Conservation (phyloP, 108 stramenopile genomes). For the Skeletonema grethae region DNA sequence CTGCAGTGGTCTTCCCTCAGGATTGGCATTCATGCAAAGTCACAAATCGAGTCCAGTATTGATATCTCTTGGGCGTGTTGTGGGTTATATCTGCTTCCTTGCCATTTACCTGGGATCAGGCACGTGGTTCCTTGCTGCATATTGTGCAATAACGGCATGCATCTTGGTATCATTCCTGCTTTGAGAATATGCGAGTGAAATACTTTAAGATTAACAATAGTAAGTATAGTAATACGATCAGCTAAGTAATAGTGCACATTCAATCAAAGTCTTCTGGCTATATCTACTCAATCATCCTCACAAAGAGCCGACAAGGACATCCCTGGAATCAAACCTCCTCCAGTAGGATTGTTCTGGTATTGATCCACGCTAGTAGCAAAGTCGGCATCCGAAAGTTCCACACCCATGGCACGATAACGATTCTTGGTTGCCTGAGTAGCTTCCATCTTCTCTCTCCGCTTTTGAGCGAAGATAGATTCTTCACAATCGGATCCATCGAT, state of each 20-base stretch:
- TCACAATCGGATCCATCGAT: conserved; percentile 43
- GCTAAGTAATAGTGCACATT: background rate
- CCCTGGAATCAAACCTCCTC: conserved; percentile 35
- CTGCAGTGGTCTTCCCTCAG: conserved; percentile 8
- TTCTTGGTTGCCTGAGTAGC: conserved; percentile 11
- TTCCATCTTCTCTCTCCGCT: conserved; percentile 34
- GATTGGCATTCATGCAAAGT: conserved; percentile 14
- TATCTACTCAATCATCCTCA: conserved; percentile 36
- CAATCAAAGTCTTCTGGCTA: background rate
- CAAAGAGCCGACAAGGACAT: conserved; percentile 22
- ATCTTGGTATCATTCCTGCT: conserved; percentile 4
- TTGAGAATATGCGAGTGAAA: background rate
- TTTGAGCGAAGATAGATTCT: conserved; percentile 32
- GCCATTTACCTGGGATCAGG: background rate
- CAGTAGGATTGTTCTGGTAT: conserved; percentile 30
- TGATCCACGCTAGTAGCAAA: conserved; percentile 38
- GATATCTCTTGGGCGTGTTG: conserved; percentile 4
- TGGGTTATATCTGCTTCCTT: conserved; percentile 14
- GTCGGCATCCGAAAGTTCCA: conserved; percentile 28
- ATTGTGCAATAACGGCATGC: conserved; percentile 3
- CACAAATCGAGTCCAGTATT: conserved; percentile 1
- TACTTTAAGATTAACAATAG: too few relatives aligned
- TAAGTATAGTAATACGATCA: background rate
- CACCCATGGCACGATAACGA: conserved; percentile 23
- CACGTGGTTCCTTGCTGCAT: background rate